Base-by-base conservation (phyloP, 2,329 filamentous ascomycete genomes). In the Calonectria hongkongensis region DNA sequence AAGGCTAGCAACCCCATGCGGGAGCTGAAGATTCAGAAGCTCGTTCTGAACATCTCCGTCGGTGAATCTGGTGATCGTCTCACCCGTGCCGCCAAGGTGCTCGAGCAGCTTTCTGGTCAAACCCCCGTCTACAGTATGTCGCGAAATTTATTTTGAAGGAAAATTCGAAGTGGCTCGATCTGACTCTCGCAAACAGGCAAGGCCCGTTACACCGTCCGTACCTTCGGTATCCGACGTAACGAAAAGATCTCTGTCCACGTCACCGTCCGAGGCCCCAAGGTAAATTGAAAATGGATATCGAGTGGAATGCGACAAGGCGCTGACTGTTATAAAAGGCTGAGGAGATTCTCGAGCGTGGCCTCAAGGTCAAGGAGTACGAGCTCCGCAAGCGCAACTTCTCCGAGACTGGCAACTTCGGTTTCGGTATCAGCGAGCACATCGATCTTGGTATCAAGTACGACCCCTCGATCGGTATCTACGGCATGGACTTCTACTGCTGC, bases 331-430 rank as follows among this genome's bases (percentile, higher is more conserved):
- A 13, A 18, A 27, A 92, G 94, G 97, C 97, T 78, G 97, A 99
- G 93, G 97, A 99, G 90, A 99, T 99, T 85, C 94, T 99, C 86
- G 97, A 99, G 95, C 96, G 97, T 92, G 97, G 97, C 87, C 94
- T 99, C 87, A 99, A 99, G 94, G 97, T 99, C 93, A 99, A 99
- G 95, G 97, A 99, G 91, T 99, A 99, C 91, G 97, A 99, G 89
- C 92, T 99, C 84, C 94, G 95, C 90, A 98, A 97, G 93, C 94
- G 94, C 89, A 99, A 99, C 95, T 99, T 99, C 94, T 96, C 94
- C 86, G 95, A 98, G 93, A 98, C 96, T 81, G 97, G 97, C 87
- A 98, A 98, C 94, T 99, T 99, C 87, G 97, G 97, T 83, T 99
- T 99, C 92, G 97, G 97, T 91, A 99, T 99, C 92, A 95, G 92